Evolutionary conservation across 345 rosid species (phyloP), one percentile per base, ranked within the genome.

Genomic region (Citrus maxima): DNA sequence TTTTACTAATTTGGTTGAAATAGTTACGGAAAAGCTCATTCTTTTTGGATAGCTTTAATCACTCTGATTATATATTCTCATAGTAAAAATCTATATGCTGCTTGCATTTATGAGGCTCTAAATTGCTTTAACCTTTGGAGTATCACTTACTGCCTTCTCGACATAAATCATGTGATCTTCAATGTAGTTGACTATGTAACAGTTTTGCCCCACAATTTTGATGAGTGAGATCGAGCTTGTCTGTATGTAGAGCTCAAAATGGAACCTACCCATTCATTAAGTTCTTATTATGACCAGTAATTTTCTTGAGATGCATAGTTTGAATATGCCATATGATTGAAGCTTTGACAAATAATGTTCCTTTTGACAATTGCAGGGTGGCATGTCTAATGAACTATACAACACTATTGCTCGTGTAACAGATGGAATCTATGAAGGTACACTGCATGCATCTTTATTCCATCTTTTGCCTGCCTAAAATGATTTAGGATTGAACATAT

Each of bases 381-480:
- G 99, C 67, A 95, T 93, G 99, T 95, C 98, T 24, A 95, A 95
- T 84, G 99, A 95, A 84, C 82, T 95, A 85, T 95, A 95, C 92
- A 95, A 88, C 72, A 84, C 97, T 24, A 86, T 93, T 86, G 94
- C 95, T 54, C 97, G 99, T 78, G 98, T 95, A 74, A 92, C 98
- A 9, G 97, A 95, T 88, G 99, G 98, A 75, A 91, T 93, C 74
- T 93, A 90, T 80, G 99, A 93, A 91, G 98, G 99, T 93, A 80
- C 65, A 79, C 71, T 30, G 19, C 67, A 30, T 25, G 56, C 73
- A 72, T 32, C 49, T 18, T 64, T 49, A 35, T 51, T 9, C 19
- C 28, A 27, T 61, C 10, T 24, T 9, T 37, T 78, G 34, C 10
- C 51, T 37, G 12, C 4, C 61, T 58, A 16, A 66, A 66, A 46